Conservation (phyloP, 306 rosid species). For the Ochetophila trinervis region DNA sequence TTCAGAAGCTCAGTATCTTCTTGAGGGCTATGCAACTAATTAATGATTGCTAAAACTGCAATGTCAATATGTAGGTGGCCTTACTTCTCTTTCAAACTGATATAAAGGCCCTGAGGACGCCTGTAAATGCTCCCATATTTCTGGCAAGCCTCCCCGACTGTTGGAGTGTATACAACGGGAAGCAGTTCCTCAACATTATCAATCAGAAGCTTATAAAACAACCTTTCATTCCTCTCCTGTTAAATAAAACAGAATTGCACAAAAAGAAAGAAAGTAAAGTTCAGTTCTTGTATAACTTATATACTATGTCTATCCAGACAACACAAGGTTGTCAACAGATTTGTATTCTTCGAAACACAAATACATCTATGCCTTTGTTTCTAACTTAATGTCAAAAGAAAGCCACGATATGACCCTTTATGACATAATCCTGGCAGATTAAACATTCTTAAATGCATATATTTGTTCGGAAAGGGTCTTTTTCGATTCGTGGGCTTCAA, state of each 20-base stretch:
- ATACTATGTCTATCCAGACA: not conserved
- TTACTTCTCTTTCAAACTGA: slow-evolving; percentile 92
- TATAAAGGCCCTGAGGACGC: slow-evolving; percentile 91
- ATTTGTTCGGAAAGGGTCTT: not conserved
- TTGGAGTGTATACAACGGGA: slow-evolving; percentile 94
- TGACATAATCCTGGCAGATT: no score
- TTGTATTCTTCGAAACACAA: no score
- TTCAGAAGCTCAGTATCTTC: slow-evolving; percentile 29
- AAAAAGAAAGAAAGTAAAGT: slow-evolving; percentile 3
- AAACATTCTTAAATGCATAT: no score
- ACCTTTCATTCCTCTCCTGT: slow-evolving; percentile 91
- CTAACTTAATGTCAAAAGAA: no score
- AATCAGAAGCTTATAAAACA: slow-evolving; percentile 87
- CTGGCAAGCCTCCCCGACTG: slow-evolving; percentile 98
- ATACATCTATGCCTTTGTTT: no score
- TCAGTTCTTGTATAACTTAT: not conserved
- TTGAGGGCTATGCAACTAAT: slow-evolving; percentile 21
- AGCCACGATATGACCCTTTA: no score
- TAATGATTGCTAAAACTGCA: not conserved
- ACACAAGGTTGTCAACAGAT: not conserved
- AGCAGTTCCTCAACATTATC: slow-evolving; percentile 91
- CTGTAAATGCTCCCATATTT: slow-evolving; percentile 89
- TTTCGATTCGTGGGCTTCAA: not conserved
- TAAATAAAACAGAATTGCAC: slow-evolving; percentile 17
- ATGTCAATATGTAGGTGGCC: not conserved